Conservation (phyloP, 176 grass and related monocot species). For the Otatea glauca region DNA sequence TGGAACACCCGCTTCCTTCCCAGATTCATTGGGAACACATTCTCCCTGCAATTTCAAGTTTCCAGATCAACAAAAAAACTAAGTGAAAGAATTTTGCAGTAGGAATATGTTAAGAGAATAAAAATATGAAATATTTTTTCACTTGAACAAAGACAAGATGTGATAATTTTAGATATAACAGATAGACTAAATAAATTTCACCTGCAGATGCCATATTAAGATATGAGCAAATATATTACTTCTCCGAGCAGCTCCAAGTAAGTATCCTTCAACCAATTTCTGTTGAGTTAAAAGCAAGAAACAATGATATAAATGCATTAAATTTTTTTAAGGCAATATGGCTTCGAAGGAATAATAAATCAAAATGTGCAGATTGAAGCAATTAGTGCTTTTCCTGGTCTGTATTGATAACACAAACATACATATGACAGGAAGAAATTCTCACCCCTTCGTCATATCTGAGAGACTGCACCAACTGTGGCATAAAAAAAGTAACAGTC, state of each 20-base stretch:
- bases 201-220: conserved; percentile 99
- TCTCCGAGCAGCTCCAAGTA: conserved; percentile 92
- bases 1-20: conserved; percentile 58
- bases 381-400: conserved; percentile 3
- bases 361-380: conserved; percentile 37
- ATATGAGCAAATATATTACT: conserved; percentile 99
- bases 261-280: conserved; percentile 98
- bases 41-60: conserved; percentile 72
- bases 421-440: conserved; percentile 40
- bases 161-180: background rate
- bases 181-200: conserved; percentile 47
- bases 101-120: conserved; percentile 29
- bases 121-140: conserved; percentile 26
- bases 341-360: conserved; percentile 39
- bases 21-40: conserved; percentile 66
- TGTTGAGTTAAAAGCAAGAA: conserved; percentile 52
- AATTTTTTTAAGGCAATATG: conserved; percentile 18
- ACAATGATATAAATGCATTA: conserved; percentile 16
- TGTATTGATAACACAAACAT: conserved; percentile 27
- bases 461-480: conserved; percentile 96
- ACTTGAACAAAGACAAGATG: conserved; percentile 7
- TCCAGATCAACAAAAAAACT: conserved; percentile 37
- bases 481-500: conserved; percentile 98
- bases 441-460: conserved; percentile 97
- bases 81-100: conserved; percentile 32